These are phyloP conservation scores for Aphelidium insulamus DNA, from an alignment of 371 early-diverging fungal species.

Conservation along the genomic window DNA sequence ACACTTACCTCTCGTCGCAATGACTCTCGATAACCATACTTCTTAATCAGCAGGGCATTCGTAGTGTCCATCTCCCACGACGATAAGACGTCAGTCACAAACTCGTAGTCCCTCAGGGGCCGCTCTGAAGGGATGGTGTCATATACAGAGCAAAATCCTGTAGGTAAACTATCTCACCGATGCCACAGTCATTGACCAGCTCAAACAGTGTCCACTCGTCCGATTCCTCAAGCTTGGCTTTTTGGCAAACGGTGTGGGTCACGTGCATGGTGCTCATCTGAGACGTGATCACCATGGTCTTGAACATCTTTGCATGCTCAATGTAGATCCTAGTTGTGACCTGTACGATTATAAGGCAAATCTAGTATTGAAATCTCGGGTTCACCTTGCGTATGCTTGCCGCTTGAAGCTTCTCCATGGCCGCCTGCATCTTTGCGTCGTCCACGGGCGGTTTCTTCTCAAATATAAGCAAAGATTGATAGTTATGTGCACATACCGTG, in stretches of 20 bases:
- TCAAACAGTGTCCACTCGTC: slow-evolving; percentile 76
- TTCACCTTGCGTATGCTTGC: too few relatives aligned
- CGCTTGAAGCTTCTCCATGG: too few relatives aligned
- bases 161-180: slow-evolving; percentile 12
- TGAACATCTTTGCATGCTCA: slow-evolving; percentile 41
- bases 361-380: too few relatives aligned
- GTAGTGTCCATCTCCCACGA: slow-evolving; percentile 48
- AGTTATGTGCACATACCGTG: too few relatives aligned
- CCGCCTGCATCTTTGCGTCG: too few relatives aligned
- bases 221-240: slow-evolving; percentile 26
- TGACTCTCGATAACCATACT: slow-evolving; percentile 23
- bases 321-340: slow-evolving; percentile 67
- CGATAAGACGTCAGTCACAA: slow-evolving; percentile 45
- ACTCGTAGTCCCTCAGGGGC: slow-evolving; percentile 73
- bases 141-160: slow-evolving; percentile 1
- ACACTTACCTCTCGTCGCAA: slow-evolving; percentile 18
- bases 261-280: slow-evolving; percentile 47
- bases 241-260: slow-evolving; percentile 33
- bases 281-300: slow-evolving; percentile 45
- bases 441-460: too few relatives aligned
- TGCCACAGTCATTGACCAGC: slow-evolving; percentile 47
- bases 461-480: too few relatives aligned
- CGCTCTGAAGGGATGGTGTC: slow-evolving; percentile 29
- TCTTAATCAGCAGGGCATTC: slow-evolving; percentile 51
- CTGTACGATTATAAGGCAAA: too few relatives aligned